Evolutionary conservation across 2,329 filamentous ascomycete genomes (phyloP), one percentile per base, ranked within the genome.

Genomic region (Peltaster fructicola): DNA sequence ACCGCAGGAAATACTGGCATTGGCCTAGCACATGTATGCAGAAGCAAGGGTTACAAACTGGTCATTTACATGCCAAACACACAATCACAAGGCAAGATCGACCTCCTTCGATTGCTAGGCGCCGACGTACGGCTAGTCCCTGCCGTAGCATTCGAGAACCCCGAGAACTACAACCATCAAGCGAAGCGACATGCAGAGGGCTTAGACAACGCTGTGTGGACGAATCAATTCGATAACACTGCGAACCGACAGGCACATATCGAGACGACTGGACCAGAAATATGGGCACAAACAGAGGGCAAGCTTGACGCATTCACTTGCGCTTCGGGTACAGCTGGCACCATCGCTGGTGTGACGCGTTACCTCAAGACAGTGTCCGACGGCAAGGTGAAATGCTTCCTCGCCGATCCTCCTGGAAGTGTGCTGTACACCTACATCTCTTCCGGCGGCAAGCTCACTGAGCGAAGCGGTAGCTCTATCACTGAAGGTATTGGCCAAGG

Each of bases 51-150:
- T 19, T 95, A 98, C 65, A 76, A 76, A 50, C 72, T 92, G 24
- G 84, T 95, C 47, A 98, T 98, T 50, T 98, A 95, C 69, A 95
- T 98, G 88, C 88, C 88, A 43, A 78, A 98, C 62, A 95, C 85
- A 23, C 88, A 95, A 58, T 91, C 84, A 11, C 85, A 92, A 57
- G 88, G 84, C 50, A 98, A 98, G 63, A 79, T 98, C 48, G 88
- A 95, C 52, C 65, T 98, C 26, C 61, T 98, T 36, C 68, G 85
- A 6, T 62, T 95, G 17, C 67, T 98, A 7, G 88, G 88, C 36
- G 88, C 88, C 14, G 84, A 95, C 53, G 88, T 98, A 16, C 78
- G 91, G 56, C 84, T 88, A 10, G 88, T 98, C 1, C 88, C 88
- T 9, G 88, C 85, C 6, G 88, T 95, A 9, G 75, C 88, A 3